Percentiles rank a stretch among this genome's conserved stretches.
These are phyloP conservation scores for Psilocybe azurescens DNA, from an alignment of 768 basidiomycete species.

Conservation along the genomic window DNA sequence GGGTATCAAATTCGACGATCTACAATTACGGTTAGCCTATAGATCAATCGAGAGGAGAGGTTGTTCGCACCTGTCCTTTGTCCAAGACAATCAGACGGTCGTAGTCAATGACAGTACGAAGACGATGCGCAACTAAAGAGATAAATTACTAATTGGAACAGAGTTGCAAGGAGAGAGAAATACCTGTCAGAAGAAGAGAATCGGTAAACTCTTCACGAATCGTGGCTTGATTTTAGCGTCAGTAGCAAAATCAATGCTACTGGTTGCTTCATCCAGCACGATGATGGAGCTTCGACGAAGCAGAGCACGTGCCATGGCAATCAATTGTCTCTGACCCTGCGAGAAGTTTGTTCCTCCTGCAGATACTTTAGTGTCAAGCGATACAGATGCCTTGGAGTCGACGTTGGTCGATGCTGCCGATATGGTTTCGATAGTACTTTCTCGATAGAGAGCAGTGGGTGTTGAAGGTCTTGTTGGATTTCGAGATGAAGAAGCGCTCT, in stretches of 20 bases:
- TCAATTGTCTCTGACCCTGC: constrained; percentile 88
- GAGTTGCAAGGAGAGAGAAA: constrained; percentile 20
- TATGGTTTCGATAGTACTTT: constrained; percentile 38
- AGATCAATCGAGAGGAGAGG: not conserved
- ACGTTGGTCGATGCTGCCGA: constrained; percentile 56
- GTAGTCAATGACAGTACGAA: constrained; percentile 83
- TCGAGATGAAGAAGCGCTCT: constrained; percentile 55
- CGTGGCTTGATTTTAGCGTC: constrained; percentile 91
- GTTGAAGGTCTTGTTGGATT: constrained; percentile 51
- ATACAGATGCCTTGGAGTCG: constrained; percentile 61
- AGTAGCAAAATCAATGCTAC: constrained; percentile 86
- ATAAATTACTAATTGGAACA: constrained; percentile 4
- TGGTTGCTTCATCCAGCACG: constrained; percentile 84
- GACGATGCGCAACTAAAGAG: constrained; percentile 67
- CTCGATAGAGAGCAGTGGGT: constrained; percentile 28
- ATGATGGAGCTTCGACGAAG: constrained; percentile 75
- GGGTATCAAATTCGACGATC: constrained; percentile 76
- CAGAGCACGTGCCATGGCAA: constrained; percentile 85
- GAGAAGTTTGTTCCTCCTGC: constrained; percentile 92
- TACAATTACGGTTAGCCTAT: constrained; percentile 14
- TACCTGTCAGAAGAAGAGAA: constrained; percentile 76
- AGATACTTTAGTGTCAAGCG: constrained; percentile 81
- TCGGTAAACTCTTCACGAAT: constrained; percentile 86
- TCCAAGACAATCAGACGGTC: constrained; percentile 81
- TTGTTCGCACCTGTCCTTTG: constrained; percentile 52